A percentile compares a stretch with the other conserved stretches of the same genome.
phyloP scores from a whole-genome alignment of 345 rosid species.

The Cardamine chenopodiifolia region DNA sequence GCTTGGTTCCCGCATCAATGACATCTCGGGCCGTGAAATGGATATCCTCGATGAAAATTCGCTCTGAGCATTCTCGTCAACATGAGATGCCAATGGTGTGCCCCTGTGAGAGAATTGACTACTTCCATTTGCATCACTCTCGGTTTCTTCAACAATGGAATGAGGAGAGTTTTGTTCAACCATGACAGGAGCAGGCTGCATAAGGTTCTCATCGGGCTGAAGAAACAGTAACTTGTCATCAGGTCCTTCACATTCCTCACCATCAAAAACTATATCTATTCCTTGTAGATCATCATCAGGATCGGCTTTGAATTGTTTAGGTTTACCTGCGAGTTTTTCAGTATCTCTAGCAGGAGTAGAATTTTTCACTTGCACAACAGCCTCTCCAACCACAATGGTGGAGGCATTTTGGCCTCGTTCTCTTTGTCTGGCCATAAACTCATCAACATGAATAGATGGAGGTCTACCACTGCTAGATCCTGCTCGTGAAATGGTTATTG shows the following conservation, averaged over 20 bases:
- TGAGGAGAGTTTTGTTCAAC: constrained; percentile 82
- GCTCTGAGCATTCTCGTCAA: constrained; percentile 76
- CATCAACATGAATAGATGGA: constrained; percentile 99
- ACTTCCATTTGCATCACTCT: constrained; percentile 73
- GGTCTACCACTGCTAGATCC: constrained; percentile 97
- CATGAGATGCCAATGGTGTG: constrained; percentile 67
- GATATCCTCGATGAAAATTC: constrained; percentile 96
- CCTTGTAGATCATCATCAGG: constrained; percentile 95
- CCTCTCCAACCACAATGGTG: constrained; percentile 69
- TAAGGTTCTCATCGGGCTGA: constrained; percentile 87
- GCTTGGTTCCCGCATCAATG: constrained; percentile 76
- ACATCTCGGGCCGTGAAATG: constrained; percentile 65
- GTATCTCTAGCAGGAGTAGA: constrained; percentile 57
- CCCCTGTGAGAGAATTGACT: constrained; percentile 70
- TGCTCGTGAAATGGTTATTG: constrained; percentile 72
- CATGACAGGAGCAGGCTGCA: constrained; percentile 69
- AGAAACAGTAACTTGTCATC: constrained; percentile 89
- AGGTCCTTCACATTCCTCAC: constrained; percentile 80
- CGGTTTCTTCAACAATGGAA: constrained; percentile 93
- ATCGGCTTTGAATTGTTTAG: constrained; percentile 80
- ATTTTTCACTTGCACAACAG: constrained; percentile 57
- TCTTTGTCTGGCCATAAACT: constrained; percentile 97
- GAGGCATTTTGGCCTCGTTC: constrained; percentile 76
- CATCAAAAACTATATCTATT: constrained; percentile 94
- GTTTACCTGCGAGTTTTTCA: constrained; percentile 56